These are phyloP conservation scores for Centrapalus pauciflorus DNA, from an alignment of 129 eudicot genomes.

Conservation along the genomic window DNA sequence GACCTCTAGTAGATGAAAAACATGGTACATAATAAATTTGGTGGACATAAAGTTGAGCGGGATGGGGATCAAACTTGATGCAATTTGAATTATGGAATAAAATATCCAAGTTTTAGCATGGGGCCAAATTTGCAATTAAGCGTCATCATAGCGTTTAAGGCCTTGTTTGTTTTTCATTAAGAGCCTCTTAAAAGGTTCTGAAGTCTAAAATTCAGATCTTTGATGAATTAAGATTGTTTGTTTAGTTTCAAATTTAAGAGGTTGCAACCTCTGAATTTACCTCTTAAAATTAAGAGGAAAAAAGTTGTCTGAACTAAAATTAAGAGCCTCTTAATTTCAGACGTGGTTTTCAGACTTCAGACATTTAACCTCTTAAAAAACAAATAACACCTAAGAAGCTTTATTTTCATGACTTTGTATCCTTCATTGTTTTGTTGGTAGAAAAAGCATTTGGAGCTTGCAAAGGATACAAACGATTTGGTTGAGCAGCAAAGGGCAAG, in stretches of 20 bases:
- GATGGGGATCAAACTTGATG: not conserved
- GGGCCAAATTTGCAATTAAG: not conserved
- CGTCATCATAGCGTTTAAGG: not conserved
- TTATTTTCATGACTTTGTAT: slow-evolving; percentile 5
- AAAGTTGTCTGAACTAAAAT: too few species aligned
- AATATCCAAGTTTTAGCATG: not conserved
- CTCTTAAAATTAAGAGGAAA: too few species aligned
- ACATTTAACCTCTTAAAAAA: too few species aligned
- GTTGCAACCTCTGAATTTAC: too few species aligned
- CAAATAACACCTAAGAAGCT: not conserved
- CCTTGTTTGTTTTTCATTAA: too few species aligned
- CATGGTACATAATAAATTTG: not conserved
- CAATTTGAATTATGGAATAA: not conserved
- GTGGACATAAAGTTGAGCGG: not conserved
- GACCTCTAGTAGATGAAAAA: not conserved
- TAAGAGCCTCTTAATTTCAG: too few species aligned
- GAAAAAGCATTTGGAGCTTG: slow-evolving; percentile 91
- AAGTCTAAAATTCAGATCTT: too few species aligned
- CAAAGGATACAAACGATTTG: slow-evolving; percentile 56
- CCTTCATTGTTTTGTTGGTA: slow-evolving; percentile 20
- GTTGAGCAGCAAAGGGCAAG: slow-evolving; percentile 93
- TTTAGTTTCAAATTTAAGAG: too few species aligned
- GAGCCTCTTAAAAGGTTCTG: too few species aligned
- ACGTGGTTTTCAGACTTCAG: too few species aligned
- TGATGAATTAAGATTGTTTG: too few species aligned